Evolutionary conservation across 768 basidiomycete species (phyloP).

Genomic region (Tricholoma furcatifolium): DNA sequence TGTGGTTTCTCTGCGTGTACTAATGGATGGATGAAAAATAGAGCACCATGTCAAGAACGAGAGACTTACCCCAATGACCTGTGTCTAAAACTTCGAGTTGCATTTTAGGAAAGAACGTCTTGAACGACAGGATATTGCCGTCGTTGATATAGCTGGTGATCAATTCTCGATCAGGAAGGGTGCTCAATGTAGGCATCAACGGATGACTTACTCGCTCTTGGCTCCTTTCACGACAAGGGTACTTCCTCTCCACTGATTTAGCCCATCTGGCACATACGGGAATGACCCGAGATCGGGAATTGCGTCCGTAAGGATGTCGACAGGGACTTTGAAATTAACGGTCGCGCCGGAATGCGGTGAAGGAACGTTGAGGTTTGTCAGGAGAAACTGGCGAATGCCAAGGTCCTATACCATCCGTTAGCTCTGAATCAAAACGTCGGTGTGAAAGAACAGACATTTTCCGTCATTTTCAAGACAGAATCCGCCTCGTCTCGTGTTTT

Average conservation of each 20-base stretch:
- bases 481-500: conserved; percentile 65
- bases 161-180: not conserved
- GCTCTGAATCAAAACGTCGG: not conserved
- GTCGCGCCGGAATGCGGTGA: conserved; percentile 6
- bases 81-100: conserved; percentile 59
- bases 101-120: conserved; percentile 71
- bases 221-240: conserved; percentile 74
- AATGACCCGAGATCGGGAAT: conserved; percentile 69
- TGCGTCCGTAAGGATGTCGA: conserved; percentile 55
- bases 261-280: conserved; percentile 55
- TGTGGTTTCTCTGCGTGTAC: conserved; percentile 76
- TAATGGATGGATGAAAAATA: conserved; percentile 19
- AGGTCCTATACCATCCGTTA: conserved; percentile 46
- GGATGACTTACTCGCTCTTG: conserved; percentile 55
- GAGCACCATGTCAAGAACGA: not conserved
- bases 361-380: conserved; percentile 60
- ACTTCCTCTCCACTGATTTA: conserved; percentile 47
- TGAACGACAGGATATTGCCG: conserved; percentile 53
- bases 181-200: not conserved
- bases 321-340: conserved; percentile 69
- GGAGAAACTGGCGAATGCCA: conserved; percentile 67
- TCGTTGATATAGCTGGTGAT: conserved; percentile 63
- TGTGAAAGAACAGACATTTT: conserved; percentile 43
- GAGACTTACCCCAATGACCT: conserved; percentile 72
- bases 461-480: conserved; percentile 54